Base-by-base conservation (phyloP, 176 grass and related monocot species). In the Eleusine indica region DNA sequence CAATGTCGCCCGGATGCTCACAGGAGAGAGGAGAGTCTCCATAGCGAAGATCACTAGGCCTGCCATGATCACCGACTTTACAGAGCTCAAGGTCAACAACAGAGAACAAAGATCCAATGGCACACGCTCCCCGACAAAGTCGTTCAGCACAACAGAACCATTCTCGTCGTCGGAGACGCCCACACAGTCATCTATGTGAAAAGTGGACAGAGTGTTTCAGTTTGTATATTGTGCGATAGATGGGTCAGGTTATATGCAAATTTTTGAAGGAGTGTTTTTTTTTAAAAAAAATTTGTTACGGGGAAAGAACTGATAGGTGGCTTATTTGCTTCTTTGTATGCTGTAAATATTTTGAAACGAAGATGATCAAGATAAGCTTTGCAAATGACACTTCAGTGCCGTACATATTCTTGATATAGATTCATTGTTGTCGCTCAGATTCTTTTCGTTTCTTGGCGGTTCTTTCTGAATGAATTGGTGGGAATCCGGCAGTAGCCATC, bases 31-130 rank as follows among this genome's bases (percentile, higher is more conserved):
- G 70, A 54, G 71, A 43, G 5, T 97, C 25, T 29, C 73, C 1
- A 5, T 71, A 38, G 78, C 87, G 62, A 89, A 83, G 80, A 94
- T 97, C 78, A 92, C 81, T 16, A 84, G 85, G 74, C 95, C 95
- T 1, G 88, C 86, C 61, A 48, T 97, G 76, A 92, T 97, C 85
- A 88, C 78, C 2, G 92, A 97, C 80, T 94, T 97, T 47, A 68
- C 88, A 57, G 90, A 94, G 11, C 90, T 97, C n/a, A 97, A 94
- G 84, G 32, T 94, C 80, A 86, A 74, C 86, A 73, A n/a, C 78
- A 80, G 52, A 32, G 83, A 83, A 2, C 82, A 68, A 0, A 84
- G 17, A 19, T 13, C 9, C 10, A 70, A 67, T 39, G 57, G 56
- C 43, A 21, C 63, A 0, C 41, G 63, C 40, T 70, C 49, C 53